Conservation (phyloP, 805 yeast species). For the Naumovozyma baii region DNA sequence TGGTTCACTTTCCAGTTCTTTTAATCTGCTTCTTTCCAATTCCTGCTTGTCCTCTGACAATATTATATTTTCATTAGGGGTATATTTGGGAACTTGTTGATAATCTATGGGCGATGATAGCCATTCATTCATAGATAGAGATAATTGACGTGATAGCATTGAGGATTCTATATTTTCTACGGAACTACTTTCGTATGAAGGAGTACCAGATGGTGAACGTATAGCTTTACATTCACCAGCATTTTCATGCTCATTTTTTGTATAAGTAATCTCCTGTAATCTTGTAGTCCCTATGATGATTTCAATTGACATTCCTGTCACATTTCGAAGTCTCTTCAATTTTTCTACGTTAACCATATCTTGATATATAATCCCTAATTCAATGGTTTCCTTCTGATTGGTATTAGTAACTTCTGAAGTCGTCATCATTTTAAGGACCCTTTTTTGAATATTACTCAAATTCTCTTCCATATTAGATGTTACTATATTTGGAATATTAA, state of each 20-base stretch:
- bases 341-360: constrained; percentile 69
- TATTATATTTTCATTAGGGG: constrained; percentile 6
- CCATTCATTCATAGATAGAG: constrained; percentile 9
- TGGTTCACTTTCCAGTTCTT: constrained; percentile 34
- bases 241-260: background rate
- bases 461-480: constrained; percentile 8
- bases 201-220: background rate
- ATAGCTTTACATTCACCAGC: background rate
- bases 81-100: constrained; percentile 16
- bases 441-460: constrained; percentile 11
- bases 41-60: constrained; percentile 32
- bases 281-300: constrained; percentile 68
- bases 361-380: constrained; percentile 19
- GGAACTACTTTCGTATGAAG: background rate
- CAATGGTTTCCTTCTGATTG: constrained; percentile 5
- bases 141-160: background rate
- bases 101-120: constrained; percentile 6
- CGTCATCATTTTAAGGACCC: constrained; percentile 5
- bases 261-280: background rate
- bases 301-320: constrained; percentile 72
- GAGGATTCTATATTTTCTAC: background rate
- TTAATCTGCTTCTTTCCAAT: constrained; percentile 31
- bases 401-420: constrained; percentile 4
- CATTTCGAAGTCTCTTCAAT: constrained; percentile 64
- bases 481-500: background rate